Base-by-base conservation (phyloP, 2,329 filamentous ascomycete species). In the Nannizzia gypsea region DNA sequence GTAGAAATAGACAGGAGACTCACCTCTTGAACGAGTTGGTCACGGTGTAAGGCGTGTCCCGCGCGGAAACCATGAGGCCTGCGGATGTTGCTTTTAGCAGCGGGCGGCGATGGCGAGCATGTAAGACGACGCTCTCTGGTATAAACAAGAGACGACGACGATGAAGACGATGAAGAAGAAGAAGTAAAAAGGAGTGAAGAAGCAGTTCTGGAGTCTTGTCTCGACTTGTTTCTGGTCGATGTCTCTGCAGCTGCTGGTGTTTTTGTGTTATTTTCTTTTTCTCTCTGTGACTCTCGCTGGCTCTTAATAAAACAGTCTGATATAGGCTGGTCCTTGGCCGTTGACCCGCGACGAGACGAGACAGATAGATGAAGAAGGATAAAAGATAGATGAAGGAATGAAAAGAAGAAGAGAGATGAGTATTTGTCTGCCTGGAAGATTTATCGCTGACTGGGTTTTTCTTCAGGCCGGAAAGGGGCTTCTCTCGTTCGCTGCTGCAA, bases 1-100 rank as follows among this genome's bases (percentile, higher is more conserved):
- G 54, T 20, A 28, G 40, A 55, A 56, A 40, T 36, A 42, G 24
- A 34, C 28, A 17, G 48, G 58, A 26, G 52, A 66, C 65, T 44
- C 22, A 77, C 76, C 76, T 74, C 71, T 77, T 78, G 66, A 77
- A 77, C 65, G 75, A 77, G 70, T 78, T 78, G 65, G 76, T 77
- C 66, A 78, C 75, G 66, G 76, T 77, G 71, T 76, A 78, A 66
- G 76, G 76, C 74, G 74, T 76, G 68, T 74, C 73, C 70, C 68
- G 69, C 60, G 57, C 61, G 54, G 50, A 62, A 42, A 65, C 61
- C 61, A 65, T 65, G 62, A 24, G 48, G 48, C 22, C 48, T 26
- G 22, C 48, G 31, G 13, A 8, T 9, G 9, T 1, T 36, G 31
- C 1, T 22, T 17, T 42, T 52, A 52, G 48, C 22, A 52, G 26